Conservation (phyloP, 2,329 filamentous ascomycete species). For the Fusarium sp. region DNA sequence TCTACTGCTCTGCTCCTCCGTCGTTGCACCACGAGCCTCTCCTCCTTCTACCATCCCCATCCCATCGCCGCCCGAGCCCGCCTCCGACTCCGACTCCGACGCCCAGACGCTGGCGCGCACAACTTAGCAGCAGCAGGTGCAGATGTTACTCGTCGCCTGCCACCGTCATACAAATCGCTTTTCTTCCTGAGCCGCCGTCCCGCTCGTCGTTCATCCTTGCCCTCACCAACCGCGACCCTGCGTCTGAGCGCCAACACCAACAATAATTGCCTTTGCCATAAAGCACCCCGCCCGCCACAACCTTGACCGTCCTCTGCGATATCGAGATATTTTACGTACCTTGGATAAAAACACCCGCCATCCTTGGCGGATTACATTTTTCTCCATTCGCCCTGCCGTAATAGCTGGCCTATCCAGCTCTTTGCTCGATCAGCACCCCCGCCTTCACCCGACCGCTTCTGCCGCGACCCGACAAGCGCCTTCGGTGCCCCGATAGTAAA, state of each 20-base stretch:
- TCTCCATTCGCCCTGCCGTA: conserved; percentile 14
- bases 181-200: conserved; percentile 40
- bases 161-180: conserved; percentile 45
- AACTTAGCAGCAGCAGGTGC: conserved; percentile 36
- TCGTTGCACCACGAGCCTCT: conserved; percentile 49
- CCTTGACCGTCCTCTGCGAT: conserved; percentile 34
- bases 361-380: conserved; percentile 20
- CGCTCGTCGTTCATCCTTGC: conserved; percentile 34
- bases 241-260: conserved; percentile 43
- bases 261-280: conserved; percentile 43
- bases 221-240: conserved; percentile 35
- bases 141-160: conserved; percentile 46
- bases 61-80: conserved; percentile 42
- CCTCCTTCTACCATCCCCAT: conserved; percentile 44
- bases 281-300: conserved; percentile 45
- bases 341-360: conserved; percentile 14
- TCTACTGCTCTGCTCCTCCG: conserved; percentile 44
- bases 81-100: conserved; percentile 36
- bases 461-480: conserved; percentile 36
- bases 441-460: conserved; percentile 42
- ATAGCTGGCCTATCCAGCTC: conserved; percentile 21
- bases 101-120: conserved; percentile 45
- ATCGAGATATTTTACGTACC: conserved; percentile 29
- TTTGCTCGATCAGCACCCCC: conserved; percentile 40
- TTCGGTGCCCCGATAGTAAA: conserved; percentile 43